Base-by-base conservation (phyloP, 1,284 basidiomycete species). In the Thelephora terrestris region DNA sequence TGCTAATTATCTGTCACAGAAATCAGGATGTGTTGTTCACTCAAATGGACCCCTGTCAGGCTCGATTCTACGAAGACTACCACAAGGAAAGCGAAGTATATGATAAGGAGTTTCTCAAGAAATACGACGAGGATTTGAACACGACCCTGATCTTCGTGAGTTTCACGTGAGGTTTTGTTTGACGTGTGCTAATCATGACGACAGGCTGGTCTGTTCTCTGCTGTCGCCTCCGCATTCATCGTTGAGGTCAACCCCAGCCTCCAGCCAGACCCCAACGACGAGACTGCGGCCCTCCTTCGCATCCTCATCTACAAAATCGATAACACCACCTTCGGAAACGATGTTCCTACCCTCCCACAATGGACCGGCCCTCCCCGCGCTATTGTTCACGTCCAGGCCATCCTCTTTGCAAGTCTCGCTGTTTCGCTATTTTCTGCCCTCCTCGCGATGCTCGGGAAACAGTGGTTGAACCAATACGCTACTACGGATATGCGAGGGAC, bases 221-320 rank as follows among this genome's bases (percentile, higher is more conserved):
- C 51, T 12, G 49, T 52, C 9, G 20, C 50, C 10, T 47, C 51
- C 3, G 51, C 51, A 20, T 52, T 52, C 38, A 39, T 50, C 16
- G 43, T 50, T 10, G 49, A 50, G 12, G 27, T 49, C 18, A 47
- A 48, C 36, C 42, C 38, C 6, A 17, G 27, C 36, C 27, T 52
- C 12, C 51, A 52, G 45, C 21, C 42, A n/a, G 40, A 52, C 38
- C 23, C 18, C 3, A 32, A 37, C 14, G 29, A 52, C 18, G 39
- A 34, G 7, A 47, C 37, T 17, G 18, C 21, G 3, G 46, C 39
- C 17, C 27, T 47, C 21, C 46, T 47, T 25, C 36, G 29, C 20
- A 21, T 47, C 20, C 18, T 42, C 18, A 42, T 42, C 17, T 18
- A 18, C 25, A 42, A 21, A 25, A 42, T 42, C n/a, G 39, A 42